Evolutionary conservation across 2,329 filamentous ascomycete genomes (phyloP), one percentile per base, ranked within the genome.

Genomic region (Akanthomyces lecanii): DNA sequence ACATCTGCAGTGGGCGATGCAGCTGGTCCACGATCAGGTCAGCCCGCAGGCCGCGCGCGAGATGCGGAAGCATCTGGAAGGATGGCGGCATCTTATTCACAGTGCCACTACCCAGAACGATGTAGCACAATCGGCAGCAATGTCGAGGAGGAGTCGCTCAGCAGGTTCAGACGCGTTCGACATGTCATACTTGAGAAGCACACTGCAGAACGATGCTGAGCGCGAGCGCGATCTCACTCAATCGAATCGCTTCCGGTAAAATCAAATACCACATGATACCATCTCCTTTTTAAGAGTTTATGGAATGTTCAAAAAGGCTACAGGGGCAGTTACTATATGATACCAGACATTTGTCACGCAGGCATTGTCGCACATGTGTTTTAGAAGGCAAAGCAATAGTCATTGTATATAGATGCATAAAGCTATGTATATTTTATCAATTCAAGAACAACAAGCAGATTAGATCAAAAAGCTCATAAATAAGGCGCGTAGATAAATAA

Each of bases 1-100:
- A 14, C 71, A 75, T 11, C 59, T 77, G 38, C 40, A 64, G 45
- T 76, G 73, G 69, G 59, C 76, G 11, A 45, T 73, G 40, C 54
- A 61, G 12, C 64, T 77, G 44, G 63, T 73, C 7, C 66, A 63
- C n/a, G 38, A 65, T 14, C 55, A 64, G 14, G 66, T 68, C 1
- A 69, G 71, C 21, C 30, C 53, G 2, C 45, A 68, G 40, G 64
- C 67, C n/a, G 69, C 70, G 2, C 23, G 47, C 21, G 64, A 62
- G 42, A 64, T 65, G 44, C 66, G 59, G 2, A 55, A 45, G 52
- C 64, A 63, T 6, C 58, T 72, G 21, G 51, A 64, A 11, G 66
- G 69, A 18, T 74, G 72, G 72, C 68, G 71, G 44, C 62, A 62
- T 57, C 48, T 65, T 30, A 65, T 69, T 44, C 63, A 66, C 1